Evolutionary conservation across 352 stramenopile species (phyloP), one percentile per base, ranked within the genome.

Genomic region (Discostella stelligera): DNA sequence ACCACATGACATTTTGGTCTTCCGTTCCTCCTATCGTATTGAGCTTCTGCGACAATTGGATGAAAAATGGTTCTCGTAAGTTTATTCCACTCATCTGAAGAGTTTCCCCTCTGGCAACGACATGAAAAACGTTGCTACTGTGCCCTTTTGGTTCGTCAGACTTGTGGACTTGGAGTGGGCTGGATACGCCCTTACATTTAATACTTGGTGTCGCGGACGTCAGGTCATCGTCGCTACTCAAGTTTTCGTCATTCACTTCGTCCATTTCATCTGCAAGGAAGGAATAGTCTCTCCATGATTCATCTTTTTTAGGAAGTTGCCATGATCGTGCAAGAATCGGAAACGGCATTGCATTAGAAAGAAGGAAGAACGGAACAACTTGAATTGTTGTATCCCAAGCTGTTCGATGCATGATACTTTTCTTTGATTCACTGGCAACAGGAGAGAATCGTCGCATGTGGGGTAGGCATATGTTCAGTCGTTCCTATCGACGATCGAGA

Each of bases 21-120:
- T 62, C 53, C 0, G 50, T n/a, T 23, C 46, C 39, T 3, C 52
- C 41, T 0, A 30, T 55, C 48, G 7, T n/a, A 61, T 80, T 20
- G 39, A 87, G 20, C 9, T 54, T 39, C 55, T 86, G 79, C 39
- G 74, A 71, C 27, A 86, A 67, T 55, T 84, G 70, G 10, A 88
- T 77, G 41, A 68, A 86, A n/a, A 86, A 14, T 6, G 60, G 61
- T 56, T 82, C 32, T 18, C 54, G 54, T 50, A 87, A 70, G 56
- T 71, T 82, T n/a, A 89, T 77, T 23, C 83, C 83, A 62, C 65
- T 85, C 20, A 89, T 64, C 21, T 60, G 74, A 32, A 80, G 46
- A 44, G 72, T 83, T 59, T 80, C 23, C n/a, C 76, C 75, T 44
- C 27, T 74, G 13, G 48, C 66, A 27, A 85, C 59, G 18, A 37